A percentile compares a stretch with the other conserved stretches of the same genome.
These are phyloP conservation scores for Aspergillus ruber DNA, from an alignment of 2,329 filamentous ascomycete genomes.

Conservation along the genomic window DNA sequence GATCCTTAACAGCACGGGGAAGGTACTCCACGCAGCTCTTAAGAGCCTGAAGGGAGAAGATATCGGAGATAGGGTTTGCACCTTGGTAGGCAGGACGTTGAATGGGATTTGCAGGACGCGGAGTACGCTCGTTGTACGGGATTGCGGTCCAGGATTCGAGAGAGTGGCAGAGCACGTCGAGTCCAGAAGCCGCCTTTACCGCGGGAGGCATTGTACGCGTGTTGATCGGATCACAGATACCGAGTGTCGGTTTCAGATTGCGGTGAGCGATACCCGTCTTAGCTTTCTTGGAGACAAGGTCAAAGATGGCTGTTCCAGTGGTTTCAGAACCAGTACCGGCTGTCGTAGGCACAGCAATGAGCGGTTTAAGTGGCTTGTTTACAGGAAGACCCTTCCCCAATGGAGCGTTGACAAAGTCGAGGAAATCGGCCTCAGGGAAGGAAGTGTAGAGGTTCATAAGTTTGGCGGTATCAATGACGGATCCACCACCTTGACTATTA, in stretches of 20 bases:
- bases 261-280: constrained; percentile 96
- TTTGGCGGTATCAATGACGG: constrained; percentile 96
- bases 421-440: constrained; percentile 86
- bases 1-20: constrained; percentile 76
- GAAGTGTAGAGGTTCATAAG: constrained; percentile 94
- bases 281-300: constrained; percentile 78
- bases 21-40: constrained; percentile 84
- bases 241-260: constrained; percentile 89
- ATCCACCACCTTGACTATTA: constrained; percentile 56
- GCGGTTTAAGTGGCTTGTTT: constrained; percentile 61
- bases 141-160: constrained; percentile 98
- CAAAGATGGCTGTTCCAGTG: constrained; percentile 96
- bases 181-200: constrained; percentile 82
- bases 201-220: constrained; percentile 93
- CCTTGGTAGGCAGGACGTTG: constrained; percentile 91
- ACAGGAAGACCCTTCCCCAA: constrained; percentile 78
- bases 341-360: constrained; percentile 79
- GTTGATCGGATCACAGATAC: constrained; percentile 80
- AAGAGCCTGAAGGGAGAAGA: constrained; percentile 86
- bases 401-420: constrained; percentile 96
- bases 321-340: constrained; percentile 89
- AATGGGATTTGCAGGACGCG: constrained; percentile 82
- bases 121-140: constrained; percentile 78
- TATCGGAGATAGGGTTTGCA: constrained; percentile 94
- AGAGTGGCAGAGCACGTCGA: constrained; percentile 92